These are phyloP conservation scores for Knufia fluminis DNA, from an alignment of 2,329 filamentous ascomycete genomes.

Conservation along the genomic window DNA sequence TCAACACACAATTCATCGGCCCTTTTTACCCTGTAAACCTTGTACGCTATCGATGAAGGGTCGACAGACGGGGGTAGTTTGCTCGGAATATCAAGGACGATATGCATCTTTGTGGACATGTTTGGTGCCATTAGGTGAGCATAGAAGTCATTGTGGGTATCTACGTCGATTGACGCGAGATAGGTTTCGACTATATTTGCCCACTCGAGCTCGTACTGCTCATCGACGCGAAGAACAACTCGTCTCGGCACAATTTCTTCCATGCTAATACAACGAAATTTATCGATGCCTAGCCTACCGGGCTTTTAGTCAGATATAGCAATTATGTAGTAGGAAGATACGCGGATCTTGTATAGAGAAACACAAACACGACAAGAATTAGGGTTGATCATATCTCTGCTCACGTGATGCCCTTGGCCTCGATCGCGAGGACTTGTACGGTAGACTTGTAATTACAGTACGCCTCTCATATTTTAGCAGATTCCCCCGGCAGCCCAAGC, in stretches of 20 bases:
- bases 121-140: conserved; percentile 13
- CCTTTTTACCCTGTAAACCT: conserved; percentile 12
- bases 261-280: no score
- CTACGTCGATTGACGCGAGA: conserved; percentile 6
- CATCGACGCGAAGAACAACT: conserved; percentile 11
- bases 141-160: conserved; percentile 10
- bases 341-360: no score
- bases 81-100: conserved; percentile 11
- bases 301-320: no score
- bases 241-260: conserved; percentile 9
- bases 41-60: conserved; percentile 4
- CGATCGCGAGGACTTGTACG: no score
- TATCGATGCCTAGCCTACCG: no score
- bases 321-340: no score
- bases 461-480: no score
- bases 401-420: no score
- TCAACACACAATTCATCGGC: conserved; percentile 7
- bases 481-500: no score
- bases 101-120: conserved; percentile 11
- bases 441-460: no score
- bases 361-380: no score
- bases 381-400: no score
- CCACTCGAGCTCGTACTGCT: conserved; percentile 12
- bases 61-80: conserved; percentile 9
- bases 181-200: conserved; percentile 9